Base-by-base conservation (phyloP, 306 rosid genomes). In the Prosopis cineraria region DNA sequence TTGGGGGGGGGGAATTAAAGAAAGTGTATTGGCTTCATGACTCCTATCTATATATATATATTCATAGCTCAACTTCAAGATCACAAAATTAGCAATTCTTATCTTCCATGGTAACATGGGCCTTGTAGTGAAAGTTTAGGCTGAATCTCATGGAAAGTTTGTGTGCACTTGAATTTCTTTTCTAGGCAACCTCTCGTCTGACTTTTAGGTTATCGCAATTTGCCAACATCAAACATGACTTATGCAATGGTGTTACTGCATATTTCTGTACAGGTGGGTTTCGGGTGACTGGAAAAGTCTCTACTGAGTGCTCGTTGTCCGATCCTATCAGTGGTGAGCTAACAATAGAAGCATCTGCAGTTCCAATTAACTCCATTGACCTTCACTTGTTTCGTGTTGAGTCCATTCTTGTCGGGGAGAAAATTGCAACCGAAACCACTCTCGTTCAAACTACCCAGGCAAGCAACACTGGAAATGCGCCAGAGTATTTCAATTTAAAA, bases 361-460 rank as follows among this genome's bases (percentile, higher is more conserved):
- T 92, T 83, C 97, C 98, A n/a, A 88, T 95, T 68, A 65, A 55
- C 40, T 88, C 98, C 64, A 91, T 95, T 73, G 96, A 92, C 78
- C 48, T 95, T 84, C 95, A 88, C 85, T 87, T 95, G 83, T 87
- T 90, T 75, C 88, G 94, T 8, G 91, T 91, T 14, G 98, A 95
- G 84, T 92, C 98, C 60, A 73, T 95, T 91, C 96, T 95, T 81
- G 78, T 77, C 4, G 97, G 96, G 62, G 98, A 95, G 84, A 95
- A 68, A 91, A 92, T 92, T 75, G 84, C 81, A 31, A 86, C 91
- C 5, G 98, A 95, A 80, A 87, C 91, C 70, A 88, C 97, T 82
- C 82, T 95, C 79, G 58, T 95, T 84, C 98, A 91, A 84, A 84
- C 93, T 70, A 95, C 93, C 36, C 98, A 95, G 97, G 98, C 81